Percentiles rank a stretch among this genome's conserved stretches.
Conservation (phyloP, 306 rosid species). For the Dalbergia cochinchinensis region DNA sequence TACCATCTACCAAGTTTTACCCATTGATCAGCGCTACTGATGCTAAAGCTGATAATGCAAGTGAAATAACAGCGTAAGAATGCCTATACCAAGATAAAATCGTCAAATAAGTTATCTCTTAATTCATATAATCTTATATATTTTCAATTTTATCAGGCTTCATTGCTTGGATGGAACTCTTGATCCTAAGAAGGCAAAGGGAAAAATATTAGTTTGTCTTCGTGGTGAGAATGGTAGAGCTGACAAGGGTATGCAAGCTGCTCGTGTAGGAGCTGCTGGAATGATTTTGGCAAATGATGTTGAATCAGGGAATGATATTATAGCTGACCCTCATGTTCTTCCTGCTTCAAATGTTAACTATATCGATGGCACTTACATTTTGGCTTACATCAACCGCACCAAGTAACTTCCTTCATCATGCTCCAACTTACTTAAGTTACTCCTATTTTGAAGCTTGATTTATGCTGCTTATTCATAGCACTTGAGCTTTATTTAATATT, state of each 20-base stretch:
- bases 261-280: conserved; percentile 59
- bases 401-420: conserved; percentile 43
- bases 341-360: conserved; percentile 55
- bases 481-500: background rate
- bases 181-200: conserved; percentile 58
- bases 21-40: conserved; percentile 52
- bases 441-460: background rate
- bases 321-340: conserved; percentile 56
- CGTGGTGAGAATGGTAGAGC: conserved; percentile 39
- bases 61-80: conserved; percentile 32
- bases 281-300: conserved; percentile 56
- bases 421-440: background rate
- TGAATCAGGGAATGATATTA: background rate
- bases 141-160: conserved; percentile 28
- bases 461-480: background rate
- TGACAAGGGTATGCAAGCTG: conserved; percentile 44
- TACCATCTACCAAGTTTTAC: conserved; percentile 51
- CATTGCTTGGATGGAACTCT: conserved; percentile 49
- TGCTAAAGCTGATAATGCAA: conserved; percentile 37
- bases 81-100: background rate
- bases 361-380: conserved; percentile 42
- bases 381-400: conserved; percentile 51
- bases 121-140: background rate
- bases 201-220: conserved; percentile 61
- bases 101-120: no score